Evolutionary conservation across 805 yeast genomes (phyloP).

Genomic region (Blastobotrys mokoenaii): DNA sequence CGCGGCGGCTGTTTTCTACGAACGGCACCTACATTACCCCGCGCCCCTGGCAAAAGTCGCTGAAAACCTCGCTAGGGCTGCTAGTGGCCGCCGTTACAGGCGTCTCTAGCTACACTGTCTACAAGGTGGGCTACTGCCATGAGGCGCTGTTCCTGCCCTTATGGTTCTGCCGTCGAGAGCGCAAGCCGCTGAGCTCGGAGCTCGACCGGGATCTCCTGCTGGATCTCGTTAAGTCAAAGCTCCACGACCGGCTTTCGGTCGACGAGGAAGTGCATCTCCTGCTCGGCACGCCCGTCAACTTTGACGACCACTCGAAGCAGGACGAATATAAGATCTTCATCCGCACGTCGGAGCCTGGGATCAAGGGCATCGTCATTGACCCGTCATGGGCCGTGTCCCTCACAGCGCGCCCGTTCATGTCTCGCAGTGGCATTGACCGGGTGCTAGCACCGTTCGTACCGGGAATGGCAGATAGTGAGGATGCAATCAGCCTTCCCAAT

Average conservation of each 20-base stretch:
- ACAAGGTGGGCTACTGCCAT: constrained; percentile 9
- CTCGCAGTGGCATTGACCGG: constrained; percentile 9
- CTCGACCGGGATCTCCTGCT: constrained; percentile 12
- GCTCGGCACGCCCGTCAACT: constrained; percentile 14
- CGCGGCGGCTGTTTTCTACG: not conserved
- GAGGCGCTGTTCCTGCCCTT: constrained; percentile 17
- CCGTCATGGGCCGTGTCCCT: constrained; percentile 9
- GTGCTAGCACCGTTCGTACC: constrained; percentile 12
- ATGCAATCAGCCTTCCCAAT: constrained; percentile 7
- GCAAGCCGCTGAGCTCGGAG: constrained; percentile 15
- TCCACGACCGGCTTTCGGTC: constrained; percentile 15
- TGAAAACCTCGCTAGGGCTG: constrained; percentile 7
- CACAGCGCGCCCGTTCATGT: constrained; percentile 13
- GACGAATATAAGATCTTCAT: constrained; percentile 7
- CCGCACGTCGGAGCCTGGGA: constrained; percentile 15
- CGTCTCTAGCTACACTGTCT: constrained; percentile 9
- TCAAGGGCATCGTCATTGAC: constrained; percentile 13
- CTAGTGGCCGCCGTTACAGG: constrained; percentile 8
- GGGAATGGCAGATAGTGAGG: constrained; percentile 12
- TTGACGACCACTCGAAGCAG: constrained; percentile 2
- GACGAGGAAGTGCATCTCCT: constrained; percentile 13
- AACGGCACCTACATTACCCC: no score
- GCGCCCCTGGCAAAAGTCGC: not conserved
- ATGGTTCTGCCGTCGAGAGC: constrained; percentile 12
- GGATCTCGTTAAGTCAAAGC: constrained; percentile 6